Percentiles rank a stretch among this genome's conserved stretches.
phyloP scores from a whole-genome alignment of 345 rosid genomes.

The Boechera retrofracta region DNA sequence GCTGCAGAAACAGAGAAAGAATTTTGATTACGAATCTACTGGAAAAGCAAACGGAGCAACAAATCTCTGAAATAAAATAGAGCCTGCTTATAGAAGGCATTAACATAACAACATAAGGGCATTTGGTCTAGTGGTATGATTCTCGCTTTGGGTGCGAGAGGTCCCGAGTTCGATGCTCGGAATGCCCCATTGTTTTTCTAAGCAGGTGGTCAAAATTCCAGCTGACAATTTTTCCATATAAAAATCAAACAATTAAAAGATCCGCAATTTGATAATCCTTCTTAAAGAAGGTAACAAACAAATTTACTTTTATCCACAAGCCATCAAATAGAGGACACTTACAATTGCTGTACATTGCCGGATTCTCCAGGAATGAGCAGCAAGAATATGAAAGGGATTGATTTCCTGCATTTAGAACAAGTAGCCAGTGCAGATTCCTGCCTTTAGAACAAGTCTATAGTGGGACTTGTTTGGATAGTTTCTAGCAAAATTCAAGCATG shows the following conservation, averaged over 20 bases:
- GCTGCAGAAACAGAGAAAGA: conserved; percentile 3
- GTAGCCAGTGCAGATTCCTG: conserved; percentile 7
- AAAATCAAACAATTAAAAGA: background rate
- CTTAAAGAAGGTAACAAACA: background rate
- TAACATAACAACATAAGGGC: conserved; percentile 42
- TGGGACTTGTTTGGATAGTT: background rate
- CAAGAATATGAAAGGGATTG: background rate
- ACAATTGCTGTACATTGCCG: conserved; percentile 5
- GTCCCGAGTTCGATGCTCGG: conserved; percentile 77
- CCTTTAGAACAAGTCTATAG: conserved; percentile 4
- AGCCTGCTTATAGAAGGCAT: background rate
- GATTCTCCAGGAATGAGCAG: conserved; percentile 5
- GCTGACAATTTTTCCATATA: conserved; percentile 17
- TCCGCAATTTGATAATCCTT: background rate
- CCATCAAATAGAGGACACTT: conserved; percentile 19
- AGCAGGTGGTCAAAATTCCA: conserved; percentile 10
- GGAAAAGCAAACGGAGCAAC: background rate
- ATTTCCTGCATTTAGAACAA: conserved; percentile 6
- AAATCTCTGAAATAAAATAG: background rate
- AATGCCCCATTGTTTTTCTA: conserved; percentile 58
- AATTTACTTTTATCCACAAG: conserved; percentile 1
- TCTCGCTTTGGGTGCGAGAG: conserved; percentile 91
- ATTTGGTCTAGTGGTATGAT: conserved; percentile 90
- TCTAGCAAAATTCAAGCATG: conserved; percentile 20
- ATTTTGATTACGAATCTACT: background rate